A percentile compares a stretch with the other conserved stretches of the same genome.
These are phyloP conservation scores for Quercus bicolor DNA, from an alignment of 306 rosid genomes.

Conservation along the genomic window DNA sequence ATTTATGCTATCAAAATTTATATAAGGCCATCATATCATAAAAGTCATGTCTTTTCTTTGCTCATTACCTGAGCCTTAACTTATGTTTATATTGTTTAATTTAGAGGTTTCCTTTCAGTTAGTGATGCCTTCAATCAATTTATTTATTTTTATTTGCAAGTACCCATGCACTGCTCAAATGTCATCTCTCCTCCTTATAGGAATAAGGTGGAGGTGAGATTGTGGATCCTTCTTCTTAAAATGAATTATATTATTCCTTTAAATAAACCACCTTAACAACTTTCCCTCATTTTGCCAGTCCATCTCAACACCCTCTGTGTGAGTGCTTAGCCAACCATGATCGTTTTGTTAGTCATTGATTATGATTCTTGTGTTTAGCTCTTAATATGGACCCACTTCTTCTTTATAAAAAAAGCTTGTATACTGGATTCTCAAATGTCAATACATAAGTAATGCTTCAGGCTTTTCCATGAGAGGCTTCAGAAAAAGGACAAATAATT, in stretches of 20 bases:
- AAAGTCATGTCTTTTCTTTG: background rate
- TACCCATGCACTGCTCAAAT: too few species aligned
- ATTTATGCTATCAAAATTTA: background rate
- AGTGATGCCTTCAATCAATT: background rate
- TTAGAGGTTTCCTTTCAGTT: background rate
- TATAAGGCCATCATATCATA: background rate
- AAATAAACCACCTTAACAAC: background rate
- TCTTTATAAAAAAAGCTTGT: background rate
- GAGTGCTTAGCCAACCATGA: background rate
- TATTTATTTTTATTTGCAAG: background rate
- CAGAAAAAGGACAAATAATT: too few species aligned
- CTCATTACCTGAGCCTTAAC: background rate
- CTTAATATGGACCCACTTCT: background rate
- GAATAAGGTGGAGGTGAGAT: background rate
- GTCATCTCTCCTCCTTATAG: too few species aligned
- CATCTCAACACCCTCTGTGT: background rate
- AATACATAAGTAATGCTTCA: background rate
- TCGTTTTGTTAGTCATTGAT: background rate
- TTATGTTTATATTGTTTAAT: background rate
- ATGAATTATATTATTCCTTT: background rate
- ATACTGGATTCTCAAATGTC: background rate
- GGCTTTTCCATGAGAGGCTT: too few species aligned
- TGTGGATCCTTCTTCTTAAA: background rate
- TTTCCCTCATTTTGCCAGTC: background rate
- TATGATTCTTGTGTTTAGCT: background rate